Evolutionary conservation across 768 basidiomycete genomes (phyloP), one percentile per base, ranked within the genome.

Genomic region (Russula dissimulans): DNA sequence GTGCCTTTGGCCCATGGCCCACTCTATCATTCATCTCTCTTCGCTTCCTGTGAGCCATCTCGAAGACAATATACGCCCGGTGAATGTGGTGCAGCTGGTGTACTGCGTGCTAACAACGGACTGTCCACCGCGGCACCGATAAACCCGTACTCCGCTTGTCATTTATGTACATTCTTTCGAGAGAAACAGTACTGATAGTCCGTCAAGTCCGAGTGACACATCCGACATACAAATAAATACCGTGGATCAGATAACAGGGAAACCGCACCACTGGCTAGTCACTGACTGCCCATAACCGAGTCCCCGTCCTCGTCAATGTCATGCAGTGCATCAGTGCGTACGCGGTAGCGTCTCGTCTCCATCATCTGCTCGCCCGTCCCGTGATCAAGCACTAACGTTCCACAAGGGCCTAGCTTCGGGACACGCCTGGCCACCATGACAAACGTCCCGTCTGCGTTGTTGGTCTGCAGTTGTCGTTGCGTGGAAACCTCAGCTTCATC

Each of bases 321-420:
- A 0, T 39, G n/a, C 0, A 59, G 38, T 4, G 34, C 48, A 45
- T 34, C 56, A 26, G 39, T 46, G 22, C 50, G 51, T 22, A 59
- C 50, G 17, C 57, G 50, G 45, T 45, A 59, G 2, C 18, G 51
- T 31, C 14, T 53, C 26, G 43, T 59, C 44, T 46, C 51, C 57
- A 55, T 1, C 4, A 55, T 34, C 9, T 52, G 17, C 29, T 44
- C 12, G 22, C 43, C 34, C 17, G 62, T 64, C 11, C 22, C 32
- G 8, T 49, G 47, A 32, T 61, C 31, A n/a, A 50, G 29, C 14
- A 64, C 31, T 43, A 29, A 14, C 31, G 59, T 64, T 18, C 59
- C 59, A 11, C 31, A 36, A 14, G 62, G 62, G 31, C 59, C 54
- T 29, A 64, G 17, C 49, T 43, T 41, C 1, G 7, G 48, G 11